Conservation (phyloP, 306 rosid genomes). For the Abrus precatorius region DNA sequence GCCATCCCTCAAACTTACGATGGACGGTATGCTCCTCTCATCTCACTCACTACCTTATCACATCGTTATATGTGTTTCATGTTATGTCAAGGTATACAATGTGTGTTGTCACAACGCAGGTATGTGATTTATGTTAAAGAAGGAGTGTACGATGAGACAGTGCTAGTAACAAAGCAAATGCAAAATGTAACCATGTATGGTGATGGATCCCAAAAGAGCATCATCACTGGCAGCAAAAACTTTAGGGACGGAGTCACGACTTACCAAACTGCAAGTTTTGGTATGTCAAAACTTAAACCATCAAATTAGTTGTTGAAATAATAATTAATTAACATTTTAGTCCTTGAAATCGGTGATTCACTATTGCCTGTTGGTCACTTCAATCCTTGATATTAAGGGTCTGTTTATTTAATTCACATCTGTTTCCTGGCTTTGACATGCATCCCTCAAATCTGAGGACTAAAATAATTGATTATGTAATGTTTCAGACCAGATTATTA, state of each 20-base stretch:
- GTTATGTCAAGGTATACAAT: too few relatives aligned
- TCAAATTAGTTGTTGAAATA: not conserved
- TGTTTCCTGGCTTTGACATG: too few relatives aligned
- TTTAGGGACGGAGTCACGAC: slow-evolving; percentile 74
- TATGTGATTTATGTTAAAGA: slow-evolving; percentile 77
- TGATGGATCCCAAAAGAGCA: slow-evolving; percentile 89
- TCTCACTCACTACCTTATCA: too few relatives aligned
- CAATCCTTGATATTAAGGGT: too few relatives aligned
- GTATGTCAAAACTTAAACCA: slow-evolving; percentile 49
- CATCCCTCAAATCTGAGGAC: too few relatives aligned
- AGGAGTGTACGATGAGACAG: slow-evolving; percentile 78
- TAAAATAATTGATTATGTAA: too few relatives aligned
- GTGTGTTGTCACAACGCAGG: slow-evolving; percentile 55
- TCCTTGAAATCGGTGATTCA: too few relatives aligned
- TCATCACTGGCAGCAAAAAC: slow-evolving; percentile 81
- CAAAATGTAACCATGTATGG: slow-evolving; percentile 80
- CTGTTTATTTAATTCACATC: too few relatives aligned
- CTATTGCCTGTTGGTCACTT: too few relatives aligned
- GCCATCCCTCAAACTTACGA: slow-evolving; percentile 62
- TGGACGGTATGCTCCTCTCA: slow-evolving; percentile 66
- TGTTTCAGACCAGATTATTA: too few relatives aligned
- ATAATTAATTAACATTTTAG: too few relatives aligned
- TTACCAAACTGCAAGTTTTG: slow-evolving; percentile 77
- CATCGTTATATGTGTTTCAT: too few relatives aligned
- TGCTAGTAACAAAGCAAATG: slow-evolving; percentile 69